phyloP scores from a whole-genome alignment of 1,284 basidiomycete genomes.

The Heterobasidion irregulare region DNA sequence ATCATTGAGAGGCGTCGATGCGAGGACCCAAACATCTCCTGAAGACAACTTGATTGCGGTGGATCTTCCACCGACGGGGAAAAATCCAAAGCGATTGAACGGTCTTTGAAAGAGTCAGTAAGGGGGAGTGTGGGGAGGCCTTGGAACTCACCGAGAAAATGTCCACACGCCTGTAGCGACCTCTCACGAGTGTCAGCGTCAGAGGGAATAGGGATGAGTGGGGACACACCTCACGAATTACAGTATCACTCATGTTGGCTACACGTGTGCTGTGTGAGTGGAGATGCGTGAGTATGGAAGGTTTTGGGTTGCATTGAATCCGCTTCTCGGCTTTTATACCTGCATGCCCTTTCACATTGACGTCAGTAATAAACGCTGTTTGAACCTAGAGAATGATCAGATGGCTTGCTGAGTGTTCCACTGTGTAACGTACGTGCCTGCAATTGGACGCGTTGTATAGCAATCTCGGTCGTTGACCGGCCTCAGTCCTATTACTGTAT shows the following conservation, averaged over 20 bases:
- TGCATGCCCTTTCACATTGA: no score
- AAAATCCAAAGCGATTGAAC: constrained; percentile 54
- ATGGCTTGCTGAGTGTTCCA: no score
- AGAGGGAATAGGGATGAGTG: background rate
- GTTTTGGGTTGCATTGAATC: no score
- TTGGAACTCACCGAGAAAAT: constrained; percentile 50
- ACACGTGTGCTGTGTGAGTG: no score
- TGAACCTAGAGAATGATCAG: no score
- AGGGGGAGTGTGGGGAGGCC: background rate
- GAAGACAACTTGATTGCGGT: constrained; percentile 73
- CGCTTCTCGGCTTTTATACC: no score
- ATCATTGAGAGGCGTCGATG: constrained; percentile 72
- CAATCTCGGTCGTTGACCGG: no score
- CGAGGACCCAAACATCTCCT: constrained; percentile 81
- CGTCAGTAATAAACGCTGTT: no score
- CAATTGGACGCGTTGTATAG: no score
- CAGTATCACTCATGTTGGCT: background rate
- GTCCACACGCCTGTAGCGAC: constrained; percentile 48
- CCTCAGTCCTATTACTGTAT: no score
- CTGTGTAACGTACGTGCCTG: no score
- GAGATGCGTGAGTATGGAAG: no score
- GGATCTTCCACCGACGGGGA: constrained; percentile 75
- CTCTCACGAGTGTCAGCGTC: background rate
- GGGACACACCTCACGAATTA: background rate
- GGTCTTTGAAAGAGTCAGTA: constrained; percentile 33